These are phyloP conservation scores for Xylaria palmicola DNA, from an alignment of 495 filamentous ascomycete genomes.

Conservation along the genomic window DNA sequence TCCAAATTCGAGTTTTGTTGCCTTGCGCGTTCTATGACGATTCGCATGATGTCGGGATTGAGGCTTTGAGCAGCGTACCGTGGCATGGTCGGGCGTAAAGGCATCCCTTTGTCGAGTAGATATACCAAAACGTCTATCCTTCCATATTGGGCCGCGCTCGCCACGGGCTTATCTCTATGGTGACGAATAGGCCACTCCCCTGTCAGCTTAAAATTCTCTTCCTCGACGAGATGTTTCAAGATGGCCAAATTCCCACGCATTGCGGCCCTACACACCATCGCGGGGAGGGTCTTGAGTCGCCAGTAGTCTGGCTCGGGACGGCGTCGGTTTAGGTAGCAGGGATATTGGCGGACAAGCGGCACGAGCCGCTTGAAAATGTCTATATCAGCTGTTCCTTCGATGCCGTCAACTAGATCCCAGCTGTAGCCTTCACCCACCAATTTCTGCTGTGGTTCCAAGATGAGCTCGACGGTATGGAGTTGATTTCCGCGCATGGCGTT, in stretches of 20 bases:
- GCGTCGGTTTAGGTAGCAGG: neutral
- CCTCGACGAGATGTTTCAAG: neutral
- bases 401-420: neutral
- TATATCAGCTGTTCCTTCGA: neutral
- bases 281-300: neutral
- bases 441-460: neutral
- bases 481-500: neutral
- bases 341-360: neutral
- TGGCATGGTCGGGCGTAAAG: neutral
- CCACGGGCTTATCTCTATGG: neutral
- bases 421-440: neutral
- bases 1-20: neutral
- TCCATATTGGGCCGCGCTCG: neutral
- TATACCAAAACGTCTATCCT: constrained; percentile 1
- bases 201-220: neutral
- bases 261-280: neutral
- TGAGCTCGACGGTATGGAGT: neutral
- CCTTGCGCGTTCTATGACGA: neutral
- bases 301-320: neutral
- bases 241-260: neutral
- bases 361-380: constrained; percentile 3
- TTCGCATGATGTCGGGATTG: neutral
- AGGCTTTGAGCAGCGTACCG: neutral
- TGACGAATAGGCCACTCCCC: neutral
- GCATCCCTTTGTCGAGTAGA: neutral